Percentiles rank a stretch among this genome's conserved stretches.
Evolutionary conservation across 257 asterid genomes (phyloP).

Genomic region (Solanum medicagineum): DNA sequence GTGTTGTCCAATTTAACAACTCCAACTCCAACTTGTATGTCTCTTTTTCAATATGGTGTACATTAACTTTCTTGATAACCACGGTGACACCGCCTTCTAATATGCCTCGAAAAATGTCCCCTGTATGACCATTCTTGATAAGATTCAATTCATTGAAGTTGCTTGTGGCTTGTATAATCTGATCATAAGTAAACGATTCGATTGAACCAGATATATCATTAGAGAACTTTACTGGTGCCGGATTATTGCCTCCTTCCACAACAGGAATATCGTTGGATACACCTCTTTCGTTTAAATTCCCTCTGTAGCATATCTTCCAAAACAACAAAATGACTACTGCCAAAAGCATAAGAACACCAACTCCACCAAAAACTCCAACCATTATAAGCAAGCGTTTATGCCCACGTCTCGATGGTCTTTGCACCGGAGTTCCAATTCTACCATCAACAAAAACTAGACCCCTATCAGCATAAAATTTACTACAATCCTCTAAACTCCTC

Average conservation of each 20-base stretch:
- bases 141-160: conserved; percentile 35
- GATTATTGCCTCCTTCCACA: not conserved
- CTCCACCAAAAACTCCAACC: conserved; percentile 52
- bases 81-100: conserved; percentile 31
- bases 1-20: conserved; percentile 22
- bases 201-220: conserved; percentile 24
- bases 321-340: conserved; percentile 12
- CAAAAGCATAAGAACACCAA: conserved; percentile 32
- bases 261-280: conserved; percentile 2
- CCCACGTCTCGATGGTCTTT: not conserved
- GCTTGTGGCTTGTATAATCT: conserved; percentile 38
- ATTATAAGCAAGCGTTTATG: conserved; percentile 17
- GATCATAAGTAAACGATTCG: conserved; percentile 35
- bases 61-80: conserved; percentile 48
- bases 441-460: conserved; percentile 3
- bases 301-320: conserved; percentile 5
- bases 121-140: conserved; percentile 60
- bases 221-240: conserved; percentile 3
- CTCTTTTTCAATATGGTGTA: conserved; percentile 22
- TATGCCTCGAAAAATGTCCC: conserved; percentile 44
- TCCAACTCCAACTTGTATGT: conserved; percentile 36
- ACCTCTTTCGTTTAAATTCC: not conserved
- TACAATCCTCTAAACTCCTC: conserved; percentile 24
- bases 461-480: conserved; percentile 22
- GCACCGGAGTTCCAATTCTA: not conserved